phyloP scores from a whole-genome alignment of 1,284 basidiomycete genomes.

The Rhodotorula glutinis region DNA sequence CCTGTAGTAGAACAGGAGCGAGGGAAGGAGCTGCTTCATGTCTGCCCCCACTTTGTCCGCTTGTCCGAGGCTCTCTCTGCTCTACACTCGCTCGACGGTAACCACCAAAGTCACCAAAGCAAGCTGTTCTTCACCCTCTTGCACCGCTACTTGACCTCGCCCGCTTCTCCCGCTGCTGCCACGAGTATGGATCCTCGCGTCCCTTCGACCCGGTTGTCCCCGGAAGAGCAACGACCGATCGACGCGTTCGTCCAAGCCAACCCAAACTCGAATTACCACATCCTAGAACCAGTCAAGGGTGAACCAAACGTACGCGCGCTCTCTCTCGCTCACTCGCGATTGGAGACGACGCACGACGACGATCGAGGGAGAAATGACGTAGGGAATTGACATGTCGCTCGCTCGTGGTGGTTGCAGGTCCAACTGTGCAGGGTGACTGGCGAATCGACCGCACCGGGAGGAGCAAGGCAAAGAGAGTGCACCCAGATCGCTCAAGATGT shows the following conservation, averaged over 20 bases:
- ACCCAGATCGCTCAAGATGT: constrained; percentile 18
- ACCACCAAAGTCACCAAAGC: no score
- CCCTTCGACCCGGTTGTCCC: not conserved
- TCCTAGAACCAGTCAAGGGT: constrained; percentile 24
- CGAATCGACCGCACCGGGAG: not conserved
- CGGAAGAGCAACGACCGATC: not conserved
- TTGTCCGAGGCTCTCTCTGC: not conserved
- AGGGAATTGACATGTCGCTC: no score
- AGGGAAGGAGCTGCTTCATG: no score
- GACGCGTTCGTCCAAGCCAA: not conserved
- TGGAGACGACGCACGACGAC: not conserved
- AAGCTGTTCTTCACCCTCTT: not conserved
- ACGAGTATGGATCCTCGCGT: constrained; percentile 2
- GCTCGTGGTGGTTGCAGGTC: not conserved
- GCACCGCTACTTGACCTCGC: not conserved
- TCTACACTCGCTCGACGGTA: no score
- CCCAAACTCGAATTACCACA: constrained; percentile 21
- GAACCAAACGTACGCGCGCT: not conserved
- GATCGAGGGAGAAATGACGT: no score
- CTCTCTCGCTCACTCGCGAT: not conserved
- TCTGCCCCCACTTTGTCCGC: not conserved
- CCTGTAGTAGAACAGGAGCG: no score
- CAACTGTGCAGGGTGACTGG: constrained; percentile 18
- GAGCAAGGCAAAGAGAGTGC: constrained; percentile 2
- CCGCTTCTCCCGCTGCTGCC: no score